A percentile compares a stretch with the other conserved stretches of the same genome.
These are phyloP conservation scores for Rubia peregrina DNA, from an alignment of 305 asterid species.

Conservation along the genomic window DNA sequence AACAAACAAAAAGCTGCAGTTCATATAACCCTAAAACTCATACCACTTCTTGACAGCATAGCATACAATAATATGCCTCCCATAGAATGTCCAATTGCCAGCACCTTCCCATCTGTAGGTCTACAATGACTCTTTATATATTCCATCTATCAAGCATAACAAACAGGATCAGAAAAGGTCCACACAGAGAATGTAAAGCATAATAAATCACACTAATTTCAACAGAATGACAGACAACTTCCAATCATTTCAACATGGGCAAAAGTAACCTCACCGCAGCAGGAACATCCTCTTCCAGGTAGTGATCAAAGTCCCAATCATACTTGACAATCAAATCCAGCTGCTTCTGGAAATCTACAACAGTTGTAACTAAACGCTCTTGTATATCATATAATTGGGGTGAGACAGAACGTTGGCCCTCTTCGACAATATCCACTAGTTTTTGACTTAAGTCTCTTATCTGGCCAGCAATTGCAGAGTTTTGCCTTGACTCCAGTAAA, in stretches of 20 bases:
- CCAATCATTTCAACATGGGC: constrained; percentile 9
- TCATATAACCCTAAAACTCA: not conserved
- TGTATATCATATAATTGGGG: constrained; percentile 35
- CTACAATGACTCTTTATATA: constrained; percentile 24
- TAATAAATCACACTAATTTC: not conserved
- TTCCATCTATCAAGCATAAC: constrained; percentile 21
- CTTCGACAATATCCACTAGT: constrained; percentile 18
- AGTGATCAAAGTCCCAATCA: constrained; percentile 34
- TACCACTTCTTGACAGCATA: constrained; percentile 28
- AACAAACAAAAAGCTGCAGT: not conserved
- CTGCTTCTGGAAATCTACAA: constrained; percentile 23
- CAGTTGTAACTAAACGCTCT: constrained; percentile 12
- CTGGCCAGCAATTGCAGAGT: constrained; percentile 18
- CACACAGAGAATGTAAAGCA: not conserved
- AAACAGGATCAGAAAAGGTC: not conserved
- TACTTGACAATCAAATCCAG: constrained; percentile 23
- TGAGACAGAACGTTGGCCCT: constrained; percentile 50
- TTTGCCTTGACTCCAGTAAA: constrained; percentile 44
- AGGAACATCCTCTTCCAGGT: constrained; percentile 32
- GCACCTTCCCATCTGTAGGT: constrained; percentile 28
- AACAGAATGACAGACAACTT: not conserved
- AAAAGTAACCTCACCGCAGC: constrained; percentile 36
- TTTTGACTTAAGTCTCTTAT: constrained; percentile 16
- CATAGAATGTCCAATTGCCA: constrained; percentile 39
- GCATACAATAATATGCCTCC: constrained; percentile 37